Percentiles rank a stretch among this genome's conserved stretches.
Conservation (phyloP, 352 stramenopile species). For the Aphanomyces stellatus region DNA sequence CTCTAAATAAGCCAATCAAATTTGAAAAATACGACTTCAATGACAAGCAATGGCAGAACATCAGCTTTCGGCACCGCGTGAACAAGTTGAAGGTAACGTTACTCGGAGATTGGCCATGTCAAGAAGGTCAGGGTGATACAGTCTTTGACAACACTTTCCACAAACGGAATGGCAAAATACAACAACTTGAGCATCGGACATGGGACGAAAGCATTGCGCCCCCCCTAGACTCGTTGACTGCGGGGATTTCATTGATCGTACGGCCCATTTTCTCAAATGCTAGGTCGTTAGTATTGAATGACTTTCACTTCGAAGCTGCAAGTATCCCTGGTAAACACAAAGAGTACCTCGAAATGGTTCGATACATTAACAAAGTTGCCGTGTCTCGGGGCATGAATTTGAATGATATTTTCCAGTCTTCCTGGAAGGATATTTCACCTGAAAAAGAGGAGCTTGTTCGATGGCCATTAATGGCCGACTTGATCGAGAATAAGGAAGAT, state of each 20-base stretch:
- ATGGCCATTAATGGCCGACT: conserved; percentile 62
- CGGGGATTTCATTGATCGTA: not conserved
- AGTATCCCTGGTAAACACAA: too few relatives aligned
- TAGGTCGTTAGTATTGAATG: not conserved
- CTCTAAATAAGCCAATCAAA: conserved; percentile 23
- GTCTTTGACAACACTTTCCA: conserved; percentile 32
- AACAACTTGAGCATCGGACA: not conserved
- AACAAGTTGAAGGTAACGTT: conserved; percentile 43
- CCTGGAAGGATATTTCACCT: conserved; percentile 55
- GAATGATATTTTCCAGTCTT: conserved; percentile 35
- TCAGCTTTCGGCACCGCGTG: conserved; percentile 51
- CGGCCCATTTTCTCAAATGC: not conserved
- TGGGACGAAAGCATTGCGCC: not conserved
- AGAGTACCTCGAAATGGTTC: conserved; percentile 43
- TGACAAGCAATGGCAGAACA: conserved; percentile 41
- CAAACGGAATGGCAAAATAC: not conserved
- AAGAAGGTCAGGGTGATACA: conserved; percentile 34
- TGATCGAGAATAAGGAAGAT: conserved; percentile 21
- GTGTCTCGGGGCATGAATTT: conserved; percentile 36
- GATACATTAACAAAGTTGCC: conserved; percentile 65
- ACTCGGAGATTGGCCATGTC: conserved; percentile 50
- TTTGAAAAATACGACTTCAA: conserved; percentile 59
- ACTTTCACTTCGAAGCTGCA: too few relatives aligned
- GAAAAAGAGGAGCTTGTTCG: conserved; percentile 45
- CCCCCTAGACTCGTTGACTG: not conserved